phyloP scores from a whole-genome alignment of 2,329 filamentous ascomycete species.

The Trichoderma arundinaceum region DNA sequence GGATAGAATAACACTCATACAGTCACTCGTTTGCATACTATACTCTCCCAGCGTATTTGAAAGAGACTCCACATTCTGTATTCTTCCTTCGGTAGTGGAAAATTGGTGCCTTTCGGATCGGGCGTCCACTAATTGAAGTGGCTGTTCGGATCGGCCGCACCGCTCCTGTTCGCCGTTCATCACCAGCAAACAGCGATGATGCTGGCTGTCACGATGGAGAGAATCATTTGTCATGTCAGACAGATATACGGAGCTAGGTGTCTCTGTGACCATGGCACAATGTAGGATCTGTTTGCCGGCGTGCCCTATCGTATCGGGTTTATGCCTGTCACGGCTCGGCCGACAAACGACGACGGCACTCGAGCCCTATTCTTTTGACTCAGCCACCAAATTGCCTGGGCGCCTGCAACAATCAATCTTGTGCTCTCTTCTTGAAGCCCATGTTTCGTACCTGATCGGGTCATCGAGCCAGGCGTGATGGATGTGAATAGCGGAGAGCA shows the following conservation, averaged over 20 bases:
- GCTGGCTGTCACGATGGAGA: not conserved
- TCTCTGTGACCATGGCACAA: not conserved
- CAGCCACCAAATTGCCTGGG: not conserved
- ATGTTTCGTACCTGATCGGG: not conserved
- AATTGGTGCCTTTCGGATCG: not conserved
- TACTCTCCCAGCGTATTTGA: too few relatives aligned
- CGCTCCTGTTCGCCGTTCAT: not conserved
- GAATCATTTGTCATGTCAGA: slow-evolving; percentile 6
- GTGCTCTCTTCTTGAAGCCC: not conserved
- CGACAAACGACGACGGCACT: not conserved
- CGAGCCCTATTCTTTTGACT: too few relatives aligned
- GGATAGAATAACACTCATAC: not conserved
- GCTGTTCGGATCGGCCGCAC: not conserved
- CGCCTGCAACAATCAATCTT: not conserved
- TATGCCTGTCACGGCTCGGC: slow-evolving; percentile 7
- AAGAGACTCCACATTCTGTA: too few relatives aligned
- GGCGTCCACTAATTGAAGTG: not conserved
- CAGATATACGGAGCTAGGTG: not conserved
- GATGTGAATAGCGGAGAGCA: not conserved
- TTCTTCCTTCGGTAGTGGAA: too few relatives aligned
- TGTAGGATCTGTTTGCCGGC: not conserved
- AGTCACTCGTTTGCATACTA: not conserved
- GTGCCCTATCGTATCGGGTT: not conserved
- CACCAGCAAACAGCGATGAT: not conserved
- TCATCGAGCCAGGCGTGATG: too few relatives aligned